Base-by-base conservation (phyloP, 75 land plant species). In the Sequoia sempervirens region DNA sequence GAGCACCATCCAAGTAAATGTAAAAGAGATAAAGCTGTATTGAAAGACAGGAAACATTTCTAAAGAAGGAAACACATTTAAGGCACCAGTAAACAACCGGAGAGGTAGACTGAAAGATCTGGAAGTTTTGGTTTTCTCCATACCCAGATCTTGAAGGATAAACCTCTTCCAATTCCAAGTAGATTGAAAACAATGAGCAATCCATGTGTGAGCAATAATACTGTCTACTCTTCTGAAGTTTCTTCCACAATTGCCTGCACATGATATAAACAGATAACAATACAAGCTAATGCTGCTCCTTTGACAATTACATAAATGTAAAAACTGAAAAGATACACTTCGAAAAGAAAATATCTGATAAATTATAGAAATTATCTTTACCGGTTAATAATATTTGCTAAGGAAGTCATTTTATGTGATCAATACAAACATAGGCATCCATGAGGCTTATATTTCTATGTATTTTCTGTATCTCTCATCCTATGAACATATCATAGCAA, bases 11-110 rank as follows among this genome's bases (percentile, higher is more conserved):
- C 4, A 40, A 75, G 20, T 40, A 75, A n/a, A n/a, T n/a, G n/a
- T n/a, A n/a, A n/a, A n/a, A n/a, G n/a, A n/a, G n/a, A n/a, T n/a
- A n/a, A 75, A 75, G 78, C n/a, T 75, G 41, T 38, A 40, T 38
- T 52, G 53, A 12, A 17, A 18, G 37, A 75, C 4, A 20, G 43
- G 1, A 38, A 75, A 37, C 5, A 37, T 5, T 75, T 38, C 37
- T 75, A 15, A 7, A 75, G 78, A 75, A 37, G 78, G 26, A 40
- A 75, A 41, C 46, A 34, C 43, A 80, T 46, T 47, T 14, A 50
- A 52, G 23, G 34, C 38, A 92, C 92, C 93, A 90, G 53, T 75
- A 70, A 82, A 90, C 86, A 68, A 90, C 89, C n/a, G 93, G 92
- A 82, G 46, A 43, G 46, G 7, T 43, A 43, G 46, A 43, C 46